Base-by-base conservation (phyloP, 306 rosid species). In the Dicorynia guianensis region DNA sequence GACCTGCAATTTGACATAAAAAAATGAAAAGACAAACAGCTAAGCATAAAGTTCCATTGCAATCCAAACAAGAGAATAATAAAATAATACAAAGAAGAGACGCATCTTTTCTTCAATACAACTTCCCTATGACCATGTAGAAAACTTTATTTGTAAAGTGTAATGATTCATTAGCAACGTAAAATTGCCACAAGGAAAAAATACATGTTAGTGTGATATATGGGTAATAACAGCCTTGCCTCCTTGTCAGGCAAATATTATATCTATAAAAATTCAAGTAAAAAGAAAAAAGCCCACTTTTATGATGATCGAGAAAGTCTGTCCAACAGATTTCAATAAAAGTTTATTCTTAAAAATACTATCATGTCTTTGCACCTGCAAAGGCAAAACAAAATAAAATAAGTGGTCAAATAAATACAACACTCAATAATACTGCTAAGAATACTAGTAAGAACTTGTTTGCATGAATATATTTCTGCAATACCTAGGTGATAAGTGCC, bases 401-500 rank as follows among this genome's bases (percentile, higher is more conserved):
- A 40, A 10, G 39, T 36, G 65, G 63, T 15, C 67, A 46, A 73
- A 77, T 63, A 25, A 64, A 39, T 7, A 62, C 61, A 69, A 14
- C 42, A 50, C 48, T 59, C 11, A 47, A 60, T 30, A n/a, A 56
- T 13, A 11, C 35, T 25, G 39, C 8, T 38, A 34, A 56, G 18
- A 46, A 44, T 50, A 40, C 17, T 49, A 64, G 58, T 4, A 70
- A n/a, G 48, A 62, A 70, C 42, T 11, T 18, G 20, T 54, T 57
- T 36, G 47, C 40, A 67, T 20, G 8, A 55, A 67, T 43, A 19
- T 12, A 7, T 42, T n/a, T n/a, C n/a, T n/a, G n/a, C n/a, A 72
- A 78, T 82, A 93, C 98, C 95, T 44, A 25, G 81, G 71, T 19
- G 98, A 86, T 0, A 84, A 64, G 71, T 86, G 72, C 77, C 85